Percentiles rank a stretch among this genome's conserved stretches.
Conservation (phyloP, 257 asterid species). For the Ocimum tenuiflorum region DNA sequence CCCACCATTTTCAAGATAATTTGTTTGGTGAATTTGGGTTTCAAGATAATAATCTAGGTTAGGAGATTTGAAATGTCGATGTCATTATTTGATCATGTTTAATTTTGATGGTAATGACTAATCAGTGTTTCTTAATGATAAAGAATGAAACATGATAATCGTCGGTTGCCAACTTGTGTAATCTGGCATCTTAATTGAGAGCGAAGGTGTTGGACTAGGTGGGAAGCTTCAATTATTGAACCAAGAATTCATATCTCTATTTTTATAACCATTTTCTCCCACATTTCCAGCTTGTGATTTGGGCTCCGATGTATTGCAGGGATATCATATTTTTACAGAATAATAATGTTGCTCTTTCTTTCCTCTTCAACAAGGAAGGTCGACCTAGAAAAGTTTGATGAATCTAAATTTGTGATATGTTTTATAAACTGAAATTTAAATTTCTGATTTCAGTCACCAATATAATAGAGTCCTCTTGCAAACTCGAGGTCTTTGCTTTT, state of each 20-base stretch:
- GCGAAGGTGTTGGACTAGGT: not conserved
- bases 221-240: slow-evolving; percentile 28
- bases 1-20: slow-evolving; percentile 16
- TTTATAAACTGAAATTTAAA: no score
- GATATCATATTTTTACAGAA: not conserved
- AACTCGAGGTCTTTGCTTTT: not conserved
- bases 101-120: not conserved
- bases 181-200: slow-evolving; percentile 17
- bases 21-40: not conserved
- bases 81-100: slow-evolving; percentile 13
- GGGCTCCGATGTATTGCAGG: slow-evolving; percentile 23
- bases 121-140: slow-evolving; percentile 23
- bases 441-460: no score
- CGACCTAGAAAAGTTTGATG: no score
- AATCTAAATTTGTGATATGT: no score
- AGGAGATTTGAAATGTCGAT: not conserved
- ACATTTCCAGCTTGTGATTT: slow-evolving; percentile 15
- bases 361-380: no score
- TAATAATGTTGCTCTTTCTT: not conserved
- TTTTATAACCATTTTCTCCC: not conserved
- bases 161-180: slow-evolving; percentile 27
- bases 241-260: slow-evolving; percentile 16
- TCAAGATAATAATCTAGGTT: not conserved
- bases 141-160: slow-evolving; percentile 22
- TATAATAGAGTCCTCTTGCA: no score